phyloP scores from a whole-genome alignment of 768 basidiomycete genomes.

The Gymnopilus junonius region DNA sequence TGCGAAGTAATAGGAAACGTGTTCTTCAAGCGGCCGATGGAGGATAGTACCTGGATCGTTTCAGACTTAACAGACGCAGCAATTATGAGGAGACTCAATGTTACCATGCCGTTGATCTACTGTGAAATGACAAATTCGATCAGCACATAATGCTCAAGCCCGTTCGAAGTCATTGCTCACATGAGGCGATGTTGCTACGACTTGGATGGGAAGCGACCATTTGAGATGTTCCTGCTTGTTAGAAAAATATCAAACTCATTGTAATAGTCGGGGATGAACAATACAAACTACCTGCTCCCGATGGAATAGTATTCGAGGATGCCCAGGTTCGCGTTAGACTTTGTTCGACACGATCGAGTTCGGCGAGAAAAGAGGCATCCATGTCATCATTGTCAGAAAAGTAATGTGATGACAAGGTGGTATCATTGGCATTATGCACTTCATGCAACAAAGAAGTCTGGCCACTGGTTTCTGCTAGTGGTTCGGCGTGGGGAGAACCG shows the following conservation, averaged over 20 bases:
- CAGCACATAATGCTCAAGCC: background rate
- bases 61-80: background rate
- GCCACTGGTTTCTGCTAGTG: background rate
- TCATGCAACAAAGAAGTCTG: background rate
- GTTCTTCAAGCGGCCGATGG: background rate
- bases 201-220: background rate
- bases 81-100: background rate
- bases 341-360: constrained; percentile 53
- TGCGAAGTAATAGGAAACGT: constrained; percentile 11
- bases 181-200: background rate
- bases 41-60: background rate
- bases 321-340: constrained; percentile 19
- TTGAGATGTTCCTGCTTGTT: background rate
- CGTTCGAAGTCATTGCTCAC: background rate
- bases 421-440: constrained; percentile 12
- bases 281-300: constrained; percentile 1
- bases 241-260: background rate
- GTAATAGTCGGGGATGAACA: background rate
- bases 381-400: constrained; percentile 34
- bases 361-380: constrained; percentile 40
- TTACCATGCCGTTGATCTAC: background rate
- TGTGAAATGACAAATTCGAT: background rate
- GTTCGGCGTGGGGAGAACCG: background rate
- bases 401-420: constrained; percentile 20
- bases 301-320: background rate